A percentile compares a stretch with the other conserved stretches of the same genome.
phyloP scores from a whole-genome alignment of 1,284 basidiomycete genomes.

The Hemileia vastatrix region DNA sequence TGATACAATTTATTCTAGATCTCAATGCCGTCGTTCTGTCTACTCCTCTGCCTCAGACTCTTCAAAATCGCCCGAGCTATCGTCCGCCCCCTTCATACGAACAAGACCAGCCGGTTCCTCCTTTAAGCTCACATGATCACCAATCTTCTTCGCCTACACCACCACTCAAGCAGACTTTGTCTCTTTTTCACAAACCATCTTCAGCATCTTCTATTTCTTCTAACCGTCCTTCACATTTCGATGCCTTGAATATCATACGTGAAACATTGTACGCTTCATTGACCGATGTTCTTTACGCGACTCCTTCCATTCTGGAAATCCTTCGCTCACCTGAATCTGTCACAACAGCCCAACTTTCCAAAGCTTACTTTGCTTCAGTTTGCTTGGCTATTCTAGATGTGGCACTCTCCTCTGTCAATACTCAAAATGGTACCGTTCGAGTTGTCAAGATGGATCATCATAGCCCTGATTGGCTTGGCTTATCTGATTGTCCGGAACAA shows the following conservation, averaged over 20 bases:
- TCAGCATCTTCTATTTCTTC: too few species aligned
- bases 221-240: too few species aligned
- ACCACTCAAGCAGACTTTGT: too few species aligned
- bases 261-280: constrained; percentile 20
- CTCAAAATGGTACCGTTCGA: neutral
- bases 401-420: constrained; percentile 3
- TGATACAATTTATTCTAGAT: too few species aligned
- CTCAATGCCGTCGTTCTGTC: too few species aligned
- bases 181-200: too few species aligned
- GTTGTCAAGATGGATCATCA: constrained; percentile 3
- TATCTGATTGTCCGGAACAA: constrained; percentile 14
- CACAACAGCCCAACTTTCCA: constrained; percentile 9
- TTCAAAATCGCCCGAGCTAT: too few species aligned
- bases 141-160: too few species aligned
- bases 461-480: neutral
- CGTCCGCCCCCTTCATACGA: too few species aligned
- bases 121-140: too few species aligned
- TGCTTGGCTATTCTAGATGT: constrained; percentile 18
- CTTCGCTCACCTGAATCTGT: constrained; percentile 6
- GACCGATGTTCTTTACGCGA: constrained; percentile 17
- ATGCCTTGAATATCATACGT: constrained; percentile 9
- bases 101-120: too few species aligned
- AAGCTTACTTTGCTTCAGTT: constrained; percentile 15
- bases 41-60: too few species aligned
- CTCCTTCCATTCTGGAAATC: constrained; percentile 8